Base-by-base conservation (phyloP, 352 stramenopile species). In the Paralagenidium karlingii region DNA sequence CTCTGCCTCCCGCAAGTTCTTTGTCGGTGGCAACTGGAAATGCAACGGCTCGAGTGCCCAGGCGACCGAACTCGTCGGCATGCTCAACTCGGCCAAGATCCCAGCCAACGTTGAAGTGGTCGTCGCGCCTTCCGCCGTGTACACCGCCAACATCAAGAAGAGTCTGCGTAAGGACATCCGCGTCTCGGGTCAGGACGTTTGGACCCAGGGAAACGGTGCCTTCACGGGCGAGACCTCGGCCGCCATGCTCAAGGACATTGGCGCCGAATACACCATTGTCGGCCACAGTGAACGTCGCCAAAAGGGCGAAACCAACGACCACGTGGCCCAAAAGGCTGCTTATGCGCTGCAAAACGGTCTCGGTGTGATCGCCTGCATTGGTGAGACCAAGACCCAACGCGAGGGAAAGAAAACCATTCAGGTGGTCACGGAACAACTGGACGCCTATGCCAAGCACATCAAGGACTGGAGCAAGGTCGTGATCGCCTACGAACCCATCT, bases 21-120 rank as follows among this genome's bases (percentile, higher is more conserved):
- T 99, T 58, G 90, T 99, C 29, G 96, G 96, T 32, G 96, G 96
- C 59, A 99, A 99, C 84, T 99, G 96, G 96, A 99, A 99, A 63
- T 99, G 94, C 77, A 89, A 89, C 46, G 76, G 76, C 44, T 89
- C 76, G 33, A 21, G 84, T 21, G 45, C 47, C 42, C 73, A 85
- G 53, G 66, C 69, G 22, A 44, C 71, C 15, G 65, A 81, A 24
- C 70, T 88, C 41, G 75, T 91, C 6, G 63, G 63, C 24, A 63
- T 82, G 49, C 71, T 91, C 52, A 91, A 91, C 68, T 83, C 68
- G 51, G 74, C 68, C 52, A 76, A 77, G 49, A 87, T 84, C 54
- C 76, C 76, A 16, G 41, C 49, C 31, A 52, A 67, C 53, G 80
- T 91, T 20, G 95, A 99, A 54, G 94, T 99, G 19, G 96, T 99